Percentiles rank a stretch among this genome's conserved stretches.
These are phyloP conservation scores for Secale cereale DNA, from an alignment of 176 grass and related monocot species.

Conservation along the genomic window DNA sequence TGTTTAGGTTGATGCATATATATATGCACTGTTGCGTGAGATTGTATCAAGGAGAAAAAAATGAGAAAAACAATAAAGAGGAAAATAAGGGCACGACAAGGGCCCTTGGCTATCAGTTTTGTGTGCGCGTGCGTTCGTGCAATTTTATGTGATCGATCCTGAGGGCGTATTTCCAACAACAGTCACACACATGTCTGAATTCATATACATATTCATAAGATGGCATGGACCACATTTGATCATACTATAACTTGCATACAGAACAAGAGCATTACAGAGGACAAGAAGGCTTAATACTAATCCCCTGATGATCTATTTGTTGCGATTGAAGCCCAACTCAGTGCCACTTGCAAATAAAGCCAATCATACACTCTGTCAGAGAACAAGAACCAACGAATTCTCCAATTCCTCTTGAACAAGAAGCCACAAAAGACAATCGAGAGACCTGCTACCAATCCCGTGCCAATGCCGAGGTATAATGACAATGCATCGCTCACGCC, in stretches of 20 bases:
- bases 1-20: no score
- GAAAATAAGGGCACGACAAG: no score
- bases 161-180: no score
- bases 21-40: no score
- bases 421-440: neutral
- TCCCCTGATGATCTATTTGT: neutral
- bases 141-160: no score
- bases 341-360: slow-evolving; percentile 3
- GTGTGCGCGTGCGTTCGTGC: no score
- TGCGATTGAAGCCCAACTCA: neutral
- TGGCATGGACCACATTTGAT: neutral
- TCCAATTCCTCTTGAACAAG: neutral
- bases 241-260: no score
- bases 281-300: neutral
- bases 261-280: neutral
- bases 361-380: neutral
- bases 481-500: neutral
- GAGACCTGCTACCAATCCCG: neutral
- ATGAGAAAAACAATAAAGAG: no score
- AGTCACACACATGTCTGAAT: neutral
- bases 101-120: no score
- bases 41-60: no score
- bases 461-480: neutral
- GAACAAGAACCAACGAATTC: neutral
- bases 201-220: neutral